Conservation (phyloP, 805 yeast species). For the Peterozyma xylosa region DNA sequence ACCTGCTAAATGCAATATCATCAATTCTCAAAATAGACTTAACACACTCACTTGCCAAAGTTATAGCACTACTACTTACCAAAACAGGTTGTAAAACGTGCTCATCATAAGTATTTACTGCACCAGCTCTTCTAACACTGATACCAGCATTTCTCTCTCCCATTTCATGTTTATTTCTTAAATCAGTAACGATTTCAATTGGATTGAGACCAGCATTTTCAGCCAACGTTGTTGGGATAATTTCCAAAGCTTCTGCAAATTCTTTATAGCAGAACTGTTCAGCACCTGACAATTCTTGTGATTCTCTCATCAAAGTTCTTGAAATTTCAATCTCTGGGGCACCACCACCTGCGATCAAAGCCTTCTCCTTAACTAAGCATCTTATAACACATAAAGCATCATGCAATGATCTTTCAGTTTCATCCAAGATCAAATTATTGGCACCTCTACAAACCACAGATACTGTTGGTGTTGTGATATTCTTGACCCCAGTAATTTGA, state of each 20-base stretch:
- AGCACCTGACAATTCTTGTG: slow-evolving; percentile 69
- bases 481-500: slow-evolving; percentile 75
- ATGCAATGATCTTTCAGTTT: slow-evolving; percentile 93
- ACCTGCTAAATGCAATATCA: slow-evolving; percentile 90
- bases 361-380: slow-evolving; percentile 82
- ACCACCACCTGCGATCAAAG: slow-evolving; percentile 96
- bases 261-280: slow-evolving; percentile 90
- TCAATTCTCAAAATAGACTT: slow-evolving; percentile 94
- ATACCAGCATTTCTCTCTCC: slow-evolving; percentile 96
- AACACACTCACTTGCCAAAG: slow-evolving; percentile 93
- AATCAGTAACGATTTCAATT: slow-evolving; percentile 84
- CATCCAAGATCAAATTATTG: slow-evolving; percentile 82
- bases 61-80: slow-evolving; percentile 89
- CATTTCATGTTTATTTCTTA: slow-evolving; percentile 81
- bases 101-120: slow-evolving; percentile 85
- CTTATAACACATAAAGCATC: slow-evolving; percentile 94
- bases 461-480: slow-evolving; percentile 56
- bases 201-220: slow-evolving; percentile 94
- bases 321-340: slow-evolving; percentile 94
- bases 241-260: slow-evolving; percentile 86
- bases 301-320: slow-evolving; percentile 62
- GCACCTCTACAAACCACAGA: slow-evolving; percentile 95
- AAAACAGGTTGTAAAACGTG: slow-evolving; percentile 95
- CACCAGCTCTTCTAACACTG: slow-evolving; percentile 88
- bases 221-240: slow-evolving; percentile 88